Evolutionary conservation across 495 filamentous ascomycete genomes (phyloP).

Genomic region (Terfezia claveryi): DNA sequence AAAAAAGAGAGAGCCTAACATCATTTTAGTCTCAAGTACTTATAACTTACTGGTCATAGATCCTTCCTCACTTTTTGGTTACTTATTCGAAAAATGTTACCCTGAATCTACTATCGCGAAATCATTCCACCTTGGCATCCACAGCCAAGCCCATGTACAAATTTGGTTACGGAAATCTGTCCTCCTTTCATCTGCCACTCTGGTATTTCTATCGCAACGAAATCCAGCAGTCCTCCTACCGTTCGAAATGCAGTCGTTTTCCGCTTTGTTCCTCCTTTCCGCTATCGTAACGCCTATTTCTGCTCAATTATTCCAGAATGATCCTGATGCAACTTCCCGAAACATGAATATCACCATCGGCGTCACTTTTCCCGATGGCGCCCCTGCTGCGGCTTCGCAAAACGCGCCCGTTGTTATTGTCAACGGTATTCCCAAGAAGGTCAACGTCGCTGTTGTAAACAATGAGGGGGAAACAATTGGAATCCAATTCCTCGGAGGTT

Average conservation of each 20-base stretch:
- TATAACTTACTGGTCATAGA: no score
- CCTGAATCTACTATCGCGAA: no score
- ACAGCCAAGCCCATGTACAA: no score
- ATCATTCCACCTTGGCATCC: no score
- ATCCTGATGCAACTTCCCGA: constrained; percentile 3
- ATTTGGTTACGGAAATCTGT: no score
- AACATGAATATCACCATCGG: constrained; percentile 51
- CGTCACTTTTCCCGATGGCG: constrained; percentile 64
- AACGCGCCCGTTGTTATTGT: constrained; percentile 74
- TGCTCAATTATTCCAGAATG: constrained; percentile 10
- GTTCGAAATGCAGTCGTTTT: constrained; percentile 6
- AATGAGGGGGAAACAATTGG: constrained; percentile 54
- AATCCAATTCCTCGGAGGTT: constrained; percentile 57
- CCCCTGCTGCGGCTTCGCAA: constrained; percentile 2
- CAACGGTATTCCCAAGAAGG: constrained; percentile 72
- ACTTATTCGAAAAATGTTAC: no score
- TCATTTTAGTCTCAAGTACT: no score
- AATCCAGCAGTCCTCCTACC: no score
- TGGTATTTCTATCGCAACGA: no score
- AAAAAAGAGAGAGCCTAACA: no score
- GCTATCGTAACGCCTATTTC: constrained; percentile 7
- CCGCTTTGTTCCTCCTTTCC: constrained; percentile 7
- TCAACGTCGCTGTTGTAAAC: constrained; percentile 64
- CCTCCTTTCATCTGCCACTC: no score
- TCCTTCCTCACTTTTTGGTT: no score